Evolutionary conservation across 225 moss, liverwort and hornwort species (phyloP).

Genomic region (Pleurozium schreberi): DNA sequence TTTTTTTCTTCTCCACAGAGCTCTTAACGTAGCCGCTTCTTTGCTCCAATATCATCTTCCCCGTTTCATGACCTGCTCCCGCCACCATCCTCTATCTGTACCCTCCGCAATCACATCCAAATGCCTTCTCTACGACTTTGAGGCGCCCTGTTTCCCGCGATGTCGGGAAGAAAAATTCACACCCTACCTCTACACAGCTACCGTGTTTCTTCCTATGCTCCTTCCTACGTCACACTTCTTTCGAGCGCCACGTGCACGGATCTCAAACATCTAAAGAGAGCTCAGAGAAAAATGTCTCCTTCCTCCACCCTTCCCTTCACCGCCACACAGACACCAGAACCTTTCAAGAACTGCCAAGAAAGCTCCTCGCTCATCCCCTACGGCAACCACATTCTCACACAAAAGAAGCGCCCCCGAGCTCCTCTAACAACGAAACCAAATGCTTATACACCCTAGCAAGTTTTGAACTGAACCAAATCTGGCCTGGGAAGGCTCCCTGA

Average conservation of each 20-base stretch:
- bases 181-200: neutral
- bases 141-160: neutral
- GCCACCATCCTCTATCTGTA: constrained; percentile 28
- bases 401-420: neutral
- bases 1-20: constrained; percentile 10
- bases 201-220: neutral
- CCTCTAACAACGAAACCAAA: too few species aligned
- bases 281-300: neutral
- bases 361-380: neutral
- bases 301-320: neutral
- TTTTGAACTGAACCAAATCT: too few species aligned
- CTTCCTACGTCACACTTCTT: neutral
- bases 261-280: neutral
- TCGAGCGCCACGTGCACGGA: neutral
- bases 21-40: constrained; percentile 12
- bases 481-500: too few species aligned
- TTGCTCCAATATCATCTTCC: constrained; percentile 37
- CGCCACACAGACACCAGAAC: neutral
- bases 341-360: neutral
- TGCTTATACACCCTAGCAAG: too few species aligned
- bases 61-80: constrained; percentile 20
- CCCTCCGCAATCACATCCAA: neutral
- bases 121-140: neutral
- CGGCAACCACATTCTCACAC: neutral
- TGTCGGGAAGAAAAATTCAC: neutral